Evolutionary conservation across 2,329 filamentous ascomycete species (phyloP).

Genomic region (Orbilia blumenaviensis): DNA sequence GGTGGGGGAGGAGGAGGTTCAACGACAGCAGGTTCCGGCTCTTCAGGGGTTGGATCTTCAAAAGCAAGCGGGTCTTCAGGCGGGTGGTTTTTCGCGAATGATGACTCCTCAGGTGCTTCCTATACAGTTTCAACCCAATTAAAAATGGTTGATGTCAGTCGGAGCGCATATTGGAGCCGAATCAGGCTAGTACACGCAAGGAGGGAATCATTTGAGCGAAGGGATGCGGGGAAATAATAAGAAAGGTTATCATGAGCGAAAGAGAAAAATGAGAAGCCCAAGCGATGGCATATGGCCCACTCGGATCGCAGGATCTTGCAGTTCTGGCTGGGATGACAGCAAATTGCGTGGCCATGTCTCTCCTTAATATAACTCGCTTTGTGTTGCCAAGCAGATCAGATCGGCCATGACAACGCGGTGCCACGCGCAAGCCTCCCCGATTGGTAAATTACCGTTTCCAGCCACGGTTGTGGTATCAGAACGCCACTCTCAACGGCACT

Average conservation of each 20-base stretch:
- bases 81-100: constrained; percentile 30
- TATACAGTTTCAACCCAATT: constrained; percentile 32
- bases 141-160: constrained; percentile 24
- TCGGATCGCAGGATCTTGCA: constrained; percentile 8
- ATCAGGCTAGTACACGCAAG: constrained; percentile 42
- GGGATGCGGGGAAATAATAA: constrained; percentile 20
- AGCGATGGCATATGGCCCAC: background rate
- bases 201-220: constrained; percentile 28
- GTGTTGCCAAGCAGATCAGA: constrained; percentile 32
- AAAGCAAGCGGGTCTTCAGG: constrained; percentile 23
- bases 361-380: constrained; percentile 29
- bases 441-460: constrained; percentile 31
- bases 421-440: constrained; percentile 17
- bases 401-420: constrained; percentile 28
- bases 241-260: background rate
- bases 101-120: constrained; percentile 40
- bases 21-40: constrained; percentile 5
- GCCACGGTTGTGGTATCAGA: constrained; percentile 18
- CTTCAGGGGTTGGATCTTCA: constrained; percentile 30
- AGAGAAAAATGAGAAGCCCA: background rate
- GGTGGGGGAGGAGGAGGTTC: constrained; percentile 11
- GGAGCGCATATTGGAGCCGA: constrained; percentile 27
- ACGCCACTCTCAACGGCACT: background rate
- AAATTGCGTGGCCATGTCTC: constrained; percentile 48
- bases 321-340: constrained; percentile 13